These are phyloP conservation scores for Westerdykella sp. DNA, from an alignment of 2,329 filamentous ascomycete species.

Conservation along the genomic window DNA sequence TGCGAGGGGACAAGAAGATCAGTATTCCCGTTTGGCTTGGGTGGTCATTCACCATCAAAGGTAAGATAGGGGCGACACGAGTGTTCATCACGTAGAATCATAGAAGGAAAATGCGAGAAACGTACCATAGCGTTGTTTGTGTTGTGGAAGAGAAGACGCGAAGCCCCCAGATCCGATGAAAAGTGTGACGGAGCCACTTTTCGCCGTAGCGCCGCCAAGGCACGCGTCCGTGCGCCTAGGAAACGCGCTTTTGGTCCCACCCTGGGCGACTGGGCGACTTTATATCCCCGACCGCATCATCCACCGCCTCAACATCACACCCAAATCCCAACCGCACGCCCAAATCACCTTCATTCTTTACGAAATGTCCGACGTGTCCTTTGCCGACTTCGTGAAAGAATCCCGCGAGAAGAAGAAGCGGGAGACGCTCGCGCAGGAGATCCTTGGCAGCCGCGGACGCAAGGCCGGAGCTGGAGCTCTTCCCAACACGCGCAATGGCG, in stretches of 20 bases:
- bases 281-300: too few relatives aligned
- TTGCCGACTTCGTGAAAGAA: conserved; percentile 31
- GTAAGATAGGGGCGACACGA: conserved; percentile 39
- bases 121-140: conserved; percentile 25
- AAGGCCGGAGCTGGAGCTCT: conserved; percentile 45
- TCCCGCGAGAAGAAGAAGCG: conserved; percentile 63
- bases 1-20: conserved; percentile 12
- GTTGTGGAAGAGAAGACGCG: conserved; percentile 12
- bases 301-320: not conserved
- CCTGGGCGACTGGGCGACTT: not conserved
- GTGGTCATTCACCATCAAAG: conserved; percentile 36
- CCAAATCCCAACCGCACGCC: not conserved
- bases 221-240: conserved; percentile 4
- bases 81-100: conserved; percentile 28
- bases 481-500: conserved; percentile 39
- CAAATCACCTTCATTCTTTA: not conserved
- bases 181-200: conserved; percentile 18
- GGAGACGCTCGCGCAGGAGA: conserved; percentile 63
- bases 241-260: not conserved
- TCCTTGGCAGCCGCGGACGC: conserved; percentile 55
- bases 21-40: conserved; percentile 38
- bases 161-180: conserved; percentile 3
- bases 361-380: conserved; percentile 21
- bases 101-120: conserved; percentile 8
- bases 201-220: conserved; percentile 8